Percentiles rank a stretch among this genome's conserved stretches.
These are phyloP conservation scores for Trichoderma sp. DNA, from an alignment of 2,329 filamentous ascomycete genomes.

Conservation along the genomic window DNA sequence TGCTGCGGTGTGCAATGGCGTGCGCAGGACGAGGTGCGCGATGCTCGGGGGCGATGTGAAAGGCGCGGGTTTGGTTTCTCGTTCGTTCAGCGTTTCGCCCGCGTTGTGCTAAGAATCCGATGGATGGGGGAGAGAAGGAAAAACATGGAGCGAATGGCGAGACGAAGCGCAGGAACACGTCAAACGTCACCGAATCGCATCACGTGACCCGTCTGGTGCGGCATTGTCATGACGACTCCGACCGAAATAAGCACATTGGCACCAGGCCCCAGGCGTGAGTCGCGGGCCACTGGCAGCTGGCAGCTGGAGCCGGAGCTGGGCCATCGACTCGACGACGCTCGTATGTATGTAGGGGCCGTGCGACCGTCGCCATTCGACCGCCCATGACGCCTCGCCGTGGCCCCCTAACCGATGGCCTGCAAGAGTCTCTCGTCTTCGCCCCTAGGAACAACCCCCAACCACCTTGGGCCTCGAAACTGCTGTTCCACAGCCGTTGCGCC, in stretches of 20 bases:
- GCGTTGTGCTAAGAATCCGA: conserved; percentile 39
- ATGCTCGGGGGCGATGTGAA: conserved; percentile 38
- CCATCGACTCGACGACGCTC: not conserved
- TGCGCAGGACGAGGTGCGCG: conserved; percentile 38
- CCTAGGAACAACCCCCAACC: conserved; percentile 28
- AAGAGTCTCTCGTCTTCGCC: conserved; percentile 16
- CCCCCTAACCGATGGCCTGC: conserved; percentile 4
- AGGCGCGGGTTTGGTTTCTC: conserved; percentile 39
- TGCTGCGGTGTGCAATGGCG: conserved; percentile 35
- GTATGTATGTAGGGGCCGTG: not conserved
- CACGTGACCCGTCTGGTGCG: conserved; percentile 38
- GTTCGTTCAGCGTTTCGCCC: conserved; percentile 37
- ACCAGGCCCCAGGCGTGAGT: conserved; percentile 10
- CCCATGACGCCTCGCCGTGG: not conserved
- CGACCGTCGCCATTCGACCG: conserved; percentile 19
- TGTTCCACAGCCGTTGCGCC: conserved; percentile 36
- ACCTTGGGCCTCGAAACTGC: conserved; percentile 36
- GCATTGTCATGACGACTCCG: conserved; percentile 16
- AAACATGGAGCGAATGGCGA: conserved; percentile 42
- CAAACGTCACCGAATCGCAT: conserved; percentile 42
- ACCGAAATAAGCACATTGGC: conserved; percentile 17
- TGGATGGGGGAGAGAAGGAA: conserved; percentile 42
- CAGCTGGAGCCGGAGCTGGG: too few relatives aligned
- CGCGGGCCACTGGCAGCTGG: not conserved
- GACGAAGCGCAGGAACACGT: conserved; percentile 38